phyloP scores from a whole-genome alignment of 768 basidiomycete species.

The Russula ochroleuca region DNA sequence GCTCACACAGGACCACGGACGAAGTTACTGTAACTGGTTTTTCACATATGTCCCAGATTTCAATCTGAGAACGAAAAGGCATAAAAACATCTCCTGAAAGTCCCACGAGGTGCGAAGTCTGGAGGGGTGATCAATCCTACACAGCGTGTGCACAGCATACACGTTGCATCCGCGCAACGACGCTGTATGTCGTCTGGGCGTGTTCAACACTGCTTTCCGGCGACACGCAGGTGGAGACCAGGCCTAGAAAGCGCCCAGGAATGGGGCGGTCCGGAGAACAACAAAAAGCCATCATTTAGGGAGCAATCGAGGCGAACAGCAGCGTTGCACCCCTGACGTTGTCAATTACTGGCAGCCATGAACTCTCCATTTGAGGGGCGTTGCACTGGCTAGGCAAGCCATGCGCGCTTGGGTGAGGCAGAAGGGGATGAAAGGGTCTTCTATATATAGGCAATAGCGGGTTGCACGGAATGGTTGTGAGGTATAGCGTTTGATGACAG shows the following conservation, averaged over 20 bases:
- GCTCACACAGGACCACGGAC: not conserved
- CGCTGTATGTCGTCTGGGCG: not conserved
- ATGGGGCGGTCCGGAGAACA: not conserved
- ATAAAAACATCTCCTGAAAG: not conserved
- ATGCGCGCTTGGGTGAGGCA: conserved; percentile 6
- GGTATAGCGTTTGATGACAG: conserved; percentile 9
- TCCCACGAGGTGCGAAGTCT: not conserved
- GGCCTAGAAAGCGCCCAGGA: not conserved
- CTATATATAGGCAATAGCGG: conserved; percentile 20
- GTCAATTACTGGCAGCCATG: conserved; percentile 18
- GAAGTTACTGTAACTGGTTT: not conserved
- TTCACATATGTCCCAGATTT: not conserved
- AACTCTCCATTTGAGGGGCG: conserved; percentile 9
- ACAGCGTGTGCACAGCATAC: conserved; percentile 17
- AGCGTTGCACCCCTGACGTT: conserved; percentile 8
- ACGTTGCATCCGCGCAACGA: conserved; percentile 6
- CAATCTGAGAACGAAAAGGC: not conserved
- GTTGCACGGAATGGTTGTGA: conserved; percentile 19
- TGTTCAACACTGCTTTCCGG: not conserved
- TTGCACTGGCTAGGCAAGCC: not conserved
- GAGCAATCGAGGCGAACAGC: not conserved
- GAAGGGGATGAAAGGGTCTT: conserved; percentile 23
- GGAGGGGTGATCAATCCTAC: not conserved
- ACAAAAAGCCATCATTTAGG: not conserved
- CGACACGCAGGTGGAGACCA: not conserved